Base-by-base conservation (phyloP, 768 basidiomycete genomes). In the Suillus tomentosus region DNA sequence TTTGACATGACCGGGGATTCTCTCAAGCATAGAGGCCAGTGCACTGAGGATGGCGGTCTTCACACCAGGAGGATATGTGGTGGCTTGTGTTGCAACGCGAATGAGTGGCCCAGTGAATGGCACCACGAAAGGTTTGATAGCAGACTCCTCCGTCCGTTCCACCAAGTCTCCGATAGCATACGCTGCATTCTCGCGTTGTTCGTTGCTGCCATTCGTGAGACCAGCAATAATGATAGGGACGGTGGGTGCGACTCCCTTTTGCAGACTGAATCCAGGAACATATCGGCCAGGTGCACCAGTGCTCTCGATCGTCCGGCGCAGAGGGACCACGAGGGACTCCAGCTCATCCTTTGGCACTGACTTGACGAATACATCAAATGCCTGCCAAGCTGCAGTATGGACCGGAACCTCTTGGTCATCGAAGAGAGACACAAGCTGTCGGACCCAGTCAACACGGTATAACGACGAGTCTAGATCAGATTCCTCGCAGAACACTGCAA, bases 91-190 rank as follows among this genome's bases (percentile, higher is more conserved):
- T 4, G 94, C 94, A 50, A 96, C 94, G 70, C 95, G 90, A 71
- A 97, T 98, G 67, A 98, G 89, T 9, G 95, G 95, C 10, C 96
- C 95, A 5, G 95, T 97, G 73, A 97, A 93, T 22, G 94, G 91
- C 17, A 97, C 95, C 66, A 96, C 95, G 77, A 91, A 98, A 0
- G 95, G 92, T 76, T 96, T 97, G 84, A 99, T 92, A 0, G 95
- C 88, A 19, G 76, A 77, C 71, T 89, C 87, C n/a, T 90, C 85
- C 1, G 96, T 97, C 36, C 87, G 85, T 74, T 95, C 90, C 40
- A 98, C 94, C 43, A 99, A 85, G 69, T 98, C 96, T n/a, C 94
- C 92, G 65, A 99, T 96, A 36, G 94, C 95, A 69, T 94, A 94
- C 0, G 96, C 95, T 0, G 96, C 96, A 68, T 96, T 91, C 76